Conservation (phyloP, 148 eudicot genomes). For the Heliamphora exappendiculata region DNA sequence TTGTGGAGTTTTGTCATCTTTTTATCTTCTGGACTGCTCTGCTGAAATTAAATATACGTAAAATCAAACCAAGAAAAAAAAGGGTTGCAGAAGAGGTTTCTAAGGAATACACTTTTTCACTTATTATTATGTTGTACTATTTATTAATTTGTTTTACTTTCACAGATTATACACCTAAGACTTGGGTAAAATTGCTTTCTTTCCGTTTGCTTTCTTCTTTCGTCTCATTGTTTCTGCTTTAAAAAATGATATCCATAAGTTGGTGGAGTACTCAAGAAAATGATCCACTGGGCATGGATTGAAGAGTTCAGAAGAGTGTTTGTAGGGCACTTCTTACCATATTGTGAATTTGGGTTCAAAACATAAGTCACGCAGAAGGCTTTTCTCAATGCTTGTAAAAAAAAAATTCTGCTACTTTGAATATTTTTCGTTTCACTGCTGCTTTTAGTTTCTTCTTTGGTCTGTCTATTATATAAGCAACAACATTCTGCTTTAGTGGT, state of each 20-base stretch:
- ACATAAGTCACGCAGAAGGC: neutral
- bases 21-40: too few relatives aligned
- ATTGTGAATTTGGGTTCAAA: neutral
- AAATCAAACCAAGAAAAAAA: neutral
- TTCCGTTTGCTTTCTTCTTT: neutral
- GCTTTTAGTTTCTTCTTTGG: neutral
- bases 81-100: neutral
- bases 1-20: too few relatives aligned
- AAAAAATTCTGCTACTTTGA: too few relatives aligned
- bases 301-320: neutral
- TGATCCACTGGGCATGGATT: neutral
- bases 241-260: neutral
- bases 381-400: neutral
- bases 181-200: neutral
- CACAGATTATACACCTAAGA: neutral
- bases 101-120: neutral
- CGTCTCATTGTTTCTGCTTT: neutral
- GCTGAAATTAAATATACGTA: neutral
- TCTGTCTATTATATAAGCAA: neutral
- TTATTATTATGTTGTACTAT: too few relatives aligned
- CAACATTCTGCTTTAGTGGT: slow-evolving; percentile 32
- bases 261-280: neutral
- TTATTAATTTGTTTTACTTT: too few relatives aligned
- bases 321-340: neutral
- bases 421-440: too few relatives aligned